Evolutionary conservation across 345 rosid genomes (phyloP).

Genomic region (Geranium rotundifolium): DNA sequence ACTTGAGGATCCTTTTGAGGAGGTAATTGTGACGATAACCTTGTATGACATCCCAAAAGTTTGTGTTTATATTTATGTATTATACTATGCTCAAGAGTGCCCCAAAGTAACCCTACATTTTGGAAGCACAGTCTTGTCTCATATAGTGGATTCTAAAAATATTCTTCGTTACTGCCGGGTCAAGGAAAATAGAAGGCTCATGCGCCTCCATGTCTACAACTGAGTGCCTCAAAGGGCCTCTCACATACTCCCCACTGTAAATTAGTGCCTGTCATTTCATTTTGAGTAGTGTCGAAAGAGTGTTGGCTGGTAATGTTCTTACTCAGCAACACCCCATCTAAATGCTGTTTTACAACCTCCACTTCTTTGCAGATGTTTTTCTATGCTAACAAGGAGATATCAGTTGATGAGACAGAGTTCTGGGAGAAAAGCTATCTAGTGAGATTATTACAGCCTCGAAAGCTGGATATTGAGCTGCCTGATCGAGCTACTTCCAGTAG

Average conservation of each 20-base stretch:
- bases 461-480: slow-evolving; percentile 23
- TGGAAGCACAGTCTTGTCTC: not conserved
- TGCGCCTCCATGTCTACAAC: not conserved
- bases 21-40: slow-evolving; percentile 35
- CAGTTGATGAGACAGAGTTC: slow-evolving; percentile 67
- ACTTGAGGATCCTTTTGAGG: slow-evolving; percentile 88
- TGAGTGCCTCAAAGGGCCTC: not conserved
- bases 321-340: not conserved
- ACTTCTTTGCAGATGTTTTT: slow-evolving; percentile 56
- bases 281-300: not conserved
- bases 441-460: slow-evolving; percentile 28
- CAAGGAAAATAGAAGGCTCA: not conserved
- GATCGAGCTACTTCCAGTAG: slow-evolving; percentile 15
- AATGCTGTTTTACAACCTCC: not conserved
- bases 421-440: slow-evolving; percentile 89
- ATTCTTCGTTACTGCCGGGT: not conserved
- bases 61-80: not conserved
- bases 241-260: too few relatives aligned
- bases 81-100: not conserved
- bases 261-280: not conserved
- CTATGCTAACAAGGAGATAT: slow-evolving; percentile 50
- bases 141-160: not conserved
- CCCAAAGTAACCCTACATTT: not conserved
- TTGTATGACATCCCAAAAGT: slow-evolving; percentile 3
- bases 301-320: not conserved